phyloP scores from a whole-genome alignment of 2,329 filamentous ascomycete genomes.

The Calonectria montana region DNA sequence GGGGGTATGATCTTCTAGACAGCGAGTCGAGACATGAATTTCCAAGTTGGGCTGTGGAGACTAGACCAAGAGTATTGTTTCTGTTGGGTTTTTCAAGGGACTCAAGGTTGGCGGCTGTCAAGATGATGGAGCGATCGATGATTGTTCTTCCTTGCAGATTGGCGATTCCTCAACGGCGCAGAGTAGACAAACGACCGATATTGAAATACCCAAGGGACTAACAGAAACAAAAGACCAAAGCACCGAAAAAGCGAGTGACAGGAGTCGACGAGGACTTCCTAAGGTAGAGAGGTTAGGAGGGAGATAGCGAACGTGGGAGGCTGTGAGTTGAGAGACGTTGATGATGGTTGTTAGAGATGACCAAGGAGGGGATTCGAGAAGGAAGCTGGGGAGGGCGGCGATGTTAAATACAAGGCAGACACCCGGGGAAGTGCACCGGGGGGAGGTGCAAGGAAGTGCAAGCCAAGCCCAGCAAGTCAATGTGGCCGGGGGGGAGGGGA shows the following conservation, averaged over 20 bases:
- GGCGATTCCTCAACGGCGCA: slow-evolving; percentile 33
- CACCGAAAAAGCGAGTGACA: slow-evolving; percentile 76
- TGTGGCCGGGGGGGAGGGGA: slow-evolving; percentile 33
- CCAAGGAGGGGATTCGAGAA: slow-evolving; percentile 41
- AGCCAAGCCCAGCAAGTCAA: slow-evolving; percentile 13
- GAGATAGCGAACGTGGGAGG: slow-evolving; percentile 62
- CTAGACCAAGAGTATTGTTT: slow-evolving; percentile 22
- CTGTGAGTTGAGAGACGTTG: slow-evolving; percentile 40
- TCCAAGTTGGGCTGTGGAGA: slow-evolving; percentile 27
- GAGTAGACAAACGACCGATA: slow-evolving; percentile 31
- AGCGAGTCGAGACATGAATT: slow-evolving; percentile 29
- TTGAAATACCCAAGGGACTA: slow-evolving; percentile 39
- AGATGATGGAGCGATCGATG: slow-evolving; percentile 32
- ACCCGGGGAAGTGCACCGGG: slow-evolving; percentile 34
- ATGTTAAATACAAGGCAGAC: slow-evolving; percentile 47
- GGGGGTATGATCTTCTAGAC: slow-evolving; percentile 37
- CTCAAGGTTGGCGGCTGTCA: slow-evolving; percentile 15
- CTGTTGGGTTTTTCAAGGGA: slow-evolving; percentile 26
- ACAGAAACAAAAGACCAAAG: slow-evolving; percentile 57
- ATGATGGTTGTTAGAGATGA: slow-evolving; percentile 42
- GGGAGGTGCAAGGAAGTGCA: slow-evolving; percentile 22
- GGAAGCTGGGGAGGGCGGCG: slow-evolving; percentile 40
- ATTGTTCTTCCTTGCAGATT: slow-evolving; percentile 32
- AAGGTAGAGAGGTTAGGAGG: slow-evolving; percentile 52
- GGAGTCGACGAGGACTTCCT: slow-evolving; percentile 81